Conservation (phyloP, 768 basidiomycete genomes). For the Dendrothele bispora region DNA sequence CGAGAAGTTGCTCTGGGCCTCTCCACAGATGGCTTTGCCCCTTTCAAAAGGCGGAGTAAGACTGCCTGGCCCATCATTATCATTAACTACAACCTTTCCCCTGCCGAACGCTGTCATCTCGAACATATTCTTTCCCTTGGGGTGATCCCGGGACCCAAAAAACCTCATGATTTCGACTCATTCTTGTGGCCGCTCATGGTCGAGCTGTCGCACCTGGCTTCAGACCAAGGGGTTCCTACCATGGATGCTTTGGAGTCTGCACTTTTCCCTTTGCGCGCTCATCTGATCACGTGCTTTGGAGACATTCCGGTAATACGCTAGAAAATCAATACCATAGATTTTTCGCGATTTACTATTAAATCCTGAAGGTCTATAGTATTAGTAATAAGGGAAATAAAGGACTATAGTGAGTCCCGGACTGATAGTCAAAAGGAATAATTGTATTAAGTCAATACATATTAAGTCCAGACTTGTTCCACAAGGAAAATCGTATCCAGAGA, state of each 20-base stretch:
- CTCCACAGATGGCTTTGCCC: too few relatives aligned
- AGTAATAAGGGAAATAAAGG: too few relatives aligned
- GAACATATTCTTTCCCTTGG: conserved; percentile 36
- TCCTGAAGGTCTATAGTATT: too few relatives aligned
- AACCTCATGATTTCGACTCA: conserved; percentile 40
- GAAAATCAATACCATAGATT: too few relatives aligned
- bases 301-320: conserved; percentile 38
- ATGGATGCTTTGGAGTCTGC: conserved; percentile 13
- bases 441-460: too few relatives aligned
- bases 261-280: conserved; percentile 29
- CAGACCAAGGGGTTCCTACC: conserved; percentile 36
- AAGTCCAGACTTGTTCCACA: too few relatives aligned
- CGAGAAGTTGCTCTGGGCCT: too few relatives aligned
- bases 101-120: conserved; percentile 31
- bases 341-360: too few relatives aligned
- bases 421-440: too few relatives aligned
- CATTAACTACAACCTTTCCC: conserved; percentile 37
- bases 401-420: too few relatives aligned
- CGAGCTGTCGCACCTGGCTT: conserved; percentile 31
- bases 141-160: conserved; percentile 45
- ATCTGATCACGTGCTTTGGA: conserved; percentile 28
- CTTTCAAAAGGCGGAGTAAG: conserved; percentile 23
- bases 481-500: too few relatives aligned
- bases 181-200: conserved; percentile 40
- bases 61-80: conserved; percentile 43